phyloP scores from a whole-genome alignment of 2,329 filamentous ascomycete genomes.

The Pezizomycotina sp. region DNA sequence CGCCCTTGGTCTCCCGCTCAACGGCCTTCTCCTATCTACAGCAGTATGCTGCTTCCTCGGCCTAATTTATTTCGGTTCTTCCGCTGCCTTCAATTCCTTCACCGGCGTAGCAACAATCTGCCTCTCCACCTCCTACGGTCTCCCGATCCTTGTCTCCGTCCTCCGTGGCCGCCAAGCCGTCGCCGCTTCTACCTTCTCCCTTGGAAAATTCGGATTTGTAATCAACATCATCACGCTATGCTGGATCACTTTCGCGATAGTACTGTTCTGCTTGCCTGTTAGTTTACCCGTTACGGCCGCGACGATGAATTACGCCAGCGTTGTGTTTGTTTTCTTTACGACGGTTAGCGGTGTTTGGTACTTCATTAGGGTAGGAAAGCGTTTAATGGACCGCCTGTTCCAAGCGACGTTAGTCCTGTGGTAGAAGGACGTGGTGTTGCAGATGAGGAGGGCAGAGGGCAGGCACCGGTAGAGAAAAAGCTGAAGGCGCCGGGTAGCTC shows the following conservation, averaged over 20 bases:
- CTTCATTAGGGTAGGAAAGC: constrained; percentile 44
- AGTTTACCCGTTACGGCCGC: constrained; percentile 40
- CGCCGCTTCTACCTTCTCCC: constrained; percentile 47
- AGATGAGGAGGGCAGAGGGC: too few species aligned
- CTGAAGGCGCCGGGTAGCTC: too few species aligned
- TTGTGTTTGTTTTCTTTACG: constrained; percentile 48
- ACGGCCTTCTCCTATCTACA: constrained; percentile 51
- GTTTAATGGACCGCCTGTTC: constrained; percentile 50
- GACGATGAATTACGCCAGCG: constrained; percentile 51
- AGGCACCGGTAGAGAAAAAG: too few species aligned
- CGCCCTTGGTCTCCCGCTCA: constrained; percentile 51
- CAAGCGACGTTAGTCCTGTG: too few species aligned
- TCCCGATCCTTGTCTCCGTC: constrained; percentile 57
- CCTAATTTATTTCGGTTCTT: constrained; percentile 55
- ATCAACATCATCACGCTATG: constrained; percentile 53
- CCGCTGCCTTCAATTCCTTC: constrained; percentile 62
- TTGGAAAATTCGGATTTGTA: constrained; percentile 49
- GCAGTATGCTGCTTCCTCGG: constrained; percentile 54
- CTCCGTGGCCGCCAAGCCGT: constrained; percentile 49
- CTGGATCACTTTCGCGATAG: constrained; percentile 54
- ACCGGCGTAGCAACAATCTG: constrained; percentile 68
- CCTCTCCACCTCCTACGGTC: constrained; percentile 55
- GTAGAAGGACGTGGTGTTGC: too few species aligned
- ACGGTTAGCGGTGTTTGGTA: constrained; percentile 47
- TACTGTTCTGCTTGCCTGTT: constrained; percentile 62